Evolutionary conservation across 805 yeast genomes (phyloP).

Genomic region (Teunomyces gatunensis): DNA sequence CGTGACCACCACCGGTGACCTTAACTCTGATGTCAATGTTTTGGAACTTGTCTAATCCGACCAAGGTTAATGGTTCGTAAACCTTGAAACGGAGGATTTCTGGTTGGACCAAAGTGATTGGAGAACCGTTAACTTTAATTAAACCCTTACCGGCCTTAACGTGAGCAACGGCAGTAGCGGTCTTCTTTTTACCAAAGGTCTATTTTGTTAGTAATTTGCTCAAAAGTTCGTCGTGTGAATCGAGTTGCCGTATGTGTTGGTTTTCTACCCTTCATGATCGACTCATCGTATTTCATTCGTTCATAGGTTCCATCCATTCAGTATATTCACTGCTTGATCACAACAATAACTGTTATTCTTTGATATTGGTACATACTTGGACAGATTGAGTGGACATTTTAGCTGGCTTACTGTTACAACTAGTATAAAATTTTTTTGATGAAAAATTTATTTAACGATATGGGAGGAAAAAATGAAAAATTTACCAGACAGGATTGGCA

Average conservation of each 20-base stretch:
- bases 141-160: conserved; percentile 99
- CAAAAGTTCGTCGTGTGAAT: background rate
- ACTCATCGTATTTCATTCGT: background rate
- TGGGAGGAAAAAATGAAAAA: conserved; percentile 4
- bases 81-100: conserved; percentile 99
- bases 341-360: background rate
- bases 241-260: background rate
- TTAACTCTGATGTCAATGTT: conserved; percentile 98
- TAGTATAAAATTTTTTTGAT: conserved; percentile 3
- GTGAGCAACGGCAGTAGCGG: conserved; percentile 99
- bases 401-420: conserved; percentile 4
- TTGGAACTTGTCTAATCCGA: conserved; percentile 98
- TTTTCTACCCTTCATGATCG: background rate
- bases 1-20: conserved; percentile 99
- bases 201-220: conserved; percentile 34
- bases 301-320: background rate
- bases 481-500: conserved; percentile 3
- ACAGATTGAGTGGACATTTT: conserved; percentile 81
- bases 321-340: background rate
- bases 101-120: conserved; percentile 98
- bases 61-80: conserved; percentile 98
- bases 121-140: conserved; percentile 98
- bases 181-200: conserved; percentile 99
- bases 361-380: conserved; percentile 62
- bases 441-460: conserved; percentile 3